Percentiles rank a stretch among this genome's conserved stretches.
phyloP scores from a whole-genome alignment of 768 basidiomycete genomes.

The Coprinellus micaceus region DNA sequence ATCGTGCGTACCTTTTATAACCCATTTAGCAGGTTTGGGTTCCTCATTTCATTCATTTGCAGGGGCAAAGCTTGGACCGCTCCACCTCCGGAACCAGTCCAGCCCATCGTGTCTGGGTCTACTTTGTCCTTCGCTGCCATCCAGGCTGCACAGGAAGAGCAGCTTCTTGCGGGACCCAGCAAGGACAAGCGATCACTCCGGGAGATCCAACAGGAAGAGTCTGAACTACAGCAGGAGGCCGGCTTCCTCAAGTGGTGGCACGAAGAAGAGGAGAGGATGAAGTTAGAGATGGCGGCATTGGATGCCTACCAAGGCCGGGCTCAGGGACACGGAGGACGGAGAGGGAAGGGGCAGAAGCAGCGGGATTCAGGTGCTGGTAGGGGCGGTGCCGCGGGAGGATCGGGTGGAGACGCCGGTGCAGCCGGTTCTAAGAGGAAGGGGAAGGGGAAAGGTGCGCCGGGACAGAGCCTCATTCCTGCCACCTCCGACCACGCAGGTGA shows the following conservation, averaged over 20 bases:
- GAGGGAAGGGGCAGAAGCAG: background rate
- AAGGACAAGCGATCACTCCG: conserved; percentile 62
- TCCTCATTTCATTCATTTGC: background rate
- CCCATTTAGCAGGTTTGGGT: background rate
- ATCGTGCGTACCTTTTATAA: conserved; percentile 41
- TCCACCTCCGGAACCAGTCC: conserved; percentile 45
- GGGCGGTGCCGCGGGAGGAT: background rate
- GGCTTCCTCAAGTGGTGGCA: conserved; percentile 91
- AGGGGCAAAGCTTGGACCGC: conserved; percentile 64
- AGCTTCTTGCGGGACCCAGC: conserved; percentile 20
- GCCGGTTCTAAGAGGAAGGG: background rate
- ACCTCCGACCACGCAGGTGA: too few species aligned
- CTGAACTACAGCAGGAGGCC: conserved; percentile 58
- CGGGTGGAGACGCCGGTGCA: background rate
- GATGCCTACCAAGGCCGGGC: conserved; percentile 11
- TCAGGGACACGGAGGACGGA: background rate
- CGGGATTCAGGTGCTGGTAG: background rate
- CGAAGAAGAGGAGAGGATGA: conserved; percentile 72
- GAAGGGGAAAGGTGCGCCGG: background rate
- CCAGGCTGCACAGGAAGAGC: conserved; percentile 67
- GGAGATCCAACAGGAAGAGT: conserved; percentile 87
- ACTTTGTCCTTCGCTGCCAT: conserved; percentile 77
- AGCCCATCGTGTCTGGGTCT: conserved; percentile 21
- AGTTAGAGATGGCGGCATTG: conserved; percentile 39
- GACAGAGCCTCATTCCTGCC: background rate